A percentile compares a stretch with the other conserved stretches of the same genome.
phyloP scores from a whole-genome alignment of 2,329 filamentous ascomycete genomes.

The Penicillium sp. region DNA sequence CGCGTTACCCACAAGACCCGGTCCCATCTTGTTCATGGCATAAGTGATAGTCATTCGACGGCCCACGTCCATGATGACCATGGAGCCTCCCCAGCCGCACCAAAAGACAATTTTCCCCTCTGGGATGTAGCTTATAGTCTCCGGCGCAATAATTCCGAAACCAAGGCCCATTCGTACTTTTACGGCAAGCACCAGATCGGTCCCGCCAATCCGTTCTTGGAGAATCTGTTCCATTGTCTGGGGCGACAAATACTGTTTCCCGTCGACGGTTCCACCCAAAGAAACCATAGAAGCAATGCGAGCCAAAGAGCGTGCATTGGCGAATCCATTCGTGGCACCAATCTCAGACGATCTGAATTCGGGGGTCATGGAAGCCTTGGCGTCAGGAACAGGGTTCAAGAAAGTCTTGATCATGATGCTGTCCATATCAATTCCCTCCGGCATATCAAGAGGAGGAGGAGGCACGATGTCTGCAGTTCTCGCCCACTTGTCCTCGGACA shows the following conservation, averaged over 20 bases:
- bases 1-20: constrained; percentile 31
- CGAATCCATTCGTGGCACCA: constrained; percentile 49
- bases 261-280: constrained; percentile 34
- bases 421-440: constrained; percentile 17
- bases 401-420: constrained; percentile 35
- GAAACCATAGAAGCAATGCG: constrained; percentile 46
- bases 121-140: constrained; percentile 27
- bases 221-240: constrained; percentile 50
- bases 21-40: constrained; percentile 50
- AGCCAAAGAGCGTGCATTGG: constrained; percentile 48
- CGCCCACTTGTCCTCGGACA: constrained; percentile 43
- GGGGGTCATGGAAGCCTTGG: constrained; percentile 24
- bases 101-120: constrained; percentile 43
- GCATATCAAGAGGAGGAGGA: constrained; percentile 23
- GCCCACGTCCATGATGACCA: constrained; percentile 48
- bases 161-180: constrained; percentile 48
- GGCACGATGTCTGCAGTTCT: constrained; percentile 43
- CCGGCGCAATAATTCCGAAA: constrained; percentile 38
- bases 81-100: constrained; percentile 51
- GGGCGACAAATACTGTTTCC: constrained; percentile 41
- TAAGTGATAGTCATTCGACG: constrained; percentile 47
- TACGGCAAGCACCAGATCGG: constrained; percentile 42
- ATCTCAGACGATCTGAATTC: constrained; percentile 45
- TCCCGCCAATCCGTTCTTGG: constrained; percentile 45
- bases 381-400: constrained; percentile 26